Percentiles rank a stretch among this genome's conserved stretches.
These are phyloP conservation scores for Candida hispaniensis DNA, from an alignment of 805 yeast genomes.

Conservation along the genomic window DNA sequence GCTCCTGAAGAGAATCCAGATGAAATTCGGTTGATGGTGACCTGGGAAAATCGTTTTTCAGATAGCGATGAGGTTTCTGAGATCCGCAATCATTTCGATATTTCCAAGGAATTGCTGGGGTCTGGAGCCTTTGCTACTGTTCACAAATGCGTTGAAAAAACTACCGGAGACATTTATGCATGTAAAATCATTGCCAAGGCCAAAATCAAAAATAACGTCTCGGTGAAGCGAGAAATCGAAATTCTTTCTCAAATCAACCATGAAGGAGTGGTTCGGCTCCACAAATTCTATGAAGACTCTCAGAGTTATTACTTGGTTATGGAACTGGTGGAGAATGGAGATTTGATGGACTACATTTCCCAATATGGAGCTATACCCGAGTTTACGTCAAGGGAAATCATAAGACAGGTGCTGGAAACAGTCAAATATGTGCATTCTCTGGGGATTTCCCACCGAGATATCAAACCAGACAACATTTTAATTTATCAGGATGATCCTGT, in stretches of 20 bases:
- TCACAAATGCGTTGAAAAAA: conserved; percentile 75
- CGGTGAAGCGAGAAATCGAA: conserved; percentile 77
- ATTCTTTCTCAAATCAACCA: conserved; percentile 70
- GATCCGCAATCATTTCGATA: conserved; percentile 43
- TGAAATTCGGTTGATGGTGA: conserved; percentile 39
- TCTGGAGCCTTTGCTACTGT: conserved; percentile 99
- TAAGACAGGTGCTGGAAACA: conserved; percentile 74
- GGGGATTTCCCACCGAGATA: conserved; percentile 92
- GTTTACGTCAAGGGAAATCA: conserved; percentile 76
- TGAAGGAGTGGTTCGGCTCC: conserved; percentile 71
- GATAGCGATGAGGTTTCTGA: conserved; percentile 20
- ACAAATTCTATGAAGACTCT: conserved; percentile 76
- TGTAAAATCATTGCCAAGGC: conserved; percentile 81
- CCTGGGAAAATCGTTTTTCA: conserved; percentile 30
- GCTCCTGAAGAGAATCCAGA: conserved; percentile 39
- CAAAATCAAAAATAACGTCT: conserved; percentile 63
- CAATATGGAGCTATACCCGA: conserved; percentile 82
- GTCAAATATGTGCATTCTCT: conserved; percentile 75
- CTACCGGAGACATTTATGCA: conserved; percentile 78
- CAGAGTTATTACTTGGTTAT: conserved; percentile 78
- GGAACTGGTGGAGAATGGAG: conserved; percentile 97
- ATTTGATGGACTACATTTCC: conserved; percentile 92
- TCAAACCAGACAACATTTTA: conserved; percentile 91
- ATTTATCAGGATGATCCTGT: conserved; percentile 89
- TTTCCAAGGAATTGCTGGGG: conserved; percentile 75